phyloP scores from a whole-genome alignment of 495 filamentous ascomycete species.

The Amniculicola lignicola region DNA sequence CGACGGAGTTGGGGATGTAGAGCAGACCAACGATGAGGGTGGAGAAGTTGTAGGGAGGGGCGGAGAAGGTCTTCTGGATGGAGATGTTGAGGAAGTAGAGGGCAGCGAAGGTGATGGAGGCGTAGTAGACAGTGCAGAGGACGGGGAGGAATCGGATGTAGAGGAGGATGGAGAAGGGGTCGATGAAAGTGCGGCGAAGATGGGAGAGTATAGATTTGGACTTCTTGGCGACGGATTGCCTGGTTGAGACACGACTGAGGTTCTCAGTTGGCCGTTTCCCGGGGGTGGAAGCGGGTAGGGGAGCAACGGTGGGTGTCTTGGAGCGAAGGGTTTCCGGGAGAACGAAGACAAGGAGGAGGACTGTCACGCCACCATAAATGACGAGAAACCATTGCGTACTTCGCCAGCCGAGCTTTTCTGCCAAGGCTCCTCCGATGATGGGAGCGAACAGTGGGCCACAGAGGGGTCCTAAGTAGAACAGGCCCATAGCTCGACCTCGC shows the following conservation, averaged over 20 bases:
- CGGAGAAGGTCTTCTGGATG: conserved; percentile 71
- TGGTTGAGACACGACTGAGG: conserved; percentile 60
- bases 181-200: conserved; percentile 67
- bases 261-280: conserved; percentile 13
- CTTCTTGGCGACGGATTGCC: conserved; percentile 55
- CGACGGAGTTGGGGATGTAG: conserved; percentile 77
- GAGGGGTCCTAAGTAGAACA: conserved; percentile 90
- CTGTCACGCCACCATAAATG: conserved; percentile 60
- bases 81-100: conserved; percentile 88
- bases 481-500: conserved; percentile 83
- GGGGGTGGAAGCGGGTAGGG: neutral
- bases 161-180: conserved; percentile 75
- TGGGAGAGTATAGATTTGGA: conserved; percentile 53
- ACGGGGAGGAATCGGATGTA: conserved; percentile 81
- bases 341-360: conserved; percentile 49
- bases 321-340: conserved; percentile 43
- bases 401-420: conserved; percentile 72
- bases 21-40: conserved; percentile 73
- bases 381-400: conserved; percentile 84
- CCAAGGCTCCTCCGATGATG: conserved; percentile 78
- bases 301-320: neutral
- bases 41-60: conserved; percentile 68
- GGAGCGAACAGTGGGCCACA: conserved; percentile 80
- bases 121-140: conserved; percentile 74
- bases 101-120: conserved; percentile 74